Evolutionary conservation across 2,329 filamentous ascomycete species (phyloP).

Genomic region (Waltergamsia citrina): DNA sequence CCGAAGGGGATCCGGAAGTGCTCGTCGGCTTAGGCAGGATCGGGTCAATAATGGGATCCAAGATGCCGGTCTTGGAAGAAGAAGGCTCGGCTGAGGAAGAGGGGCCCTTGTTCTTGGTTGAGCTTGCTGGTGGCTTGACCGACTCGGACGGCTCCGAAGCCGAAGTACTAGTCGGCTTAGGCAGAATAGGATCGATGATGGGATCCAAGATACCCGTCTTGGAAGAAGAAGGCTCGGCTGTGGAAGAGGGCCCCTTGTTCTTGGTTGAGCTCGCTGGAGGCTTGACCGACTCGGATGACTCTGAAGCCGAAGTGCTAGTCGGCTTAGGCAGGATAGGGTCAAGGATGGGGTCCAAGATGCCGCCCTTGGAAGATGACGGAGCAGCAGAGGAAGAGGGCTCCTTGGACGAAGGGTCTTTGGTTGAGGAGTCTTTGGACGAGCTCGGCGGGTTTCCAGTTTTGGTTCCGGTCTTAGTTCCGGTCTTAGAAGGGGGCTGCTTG

Average conservation of each 20-base stretch:
- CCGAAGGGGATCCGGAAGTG: constrained; percentile 4
- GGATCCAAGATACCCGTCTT: constrained; percentile 3
- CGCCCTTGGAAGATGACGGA: constrained; percentile 4
- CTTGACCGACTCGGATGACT: too few species aligned
- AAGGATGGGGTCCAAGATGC: constrained; percentile 4
- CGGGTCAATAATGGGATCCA: too few species aligned
- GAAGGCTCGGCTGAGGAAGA: neutral
- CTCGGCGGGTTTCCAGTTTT: neutral
- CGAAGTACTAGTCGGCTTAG: constrained; percentile 4
- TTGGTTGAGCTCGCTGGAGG: too few species aligned
- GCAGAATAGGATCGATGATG: too few species aligned
- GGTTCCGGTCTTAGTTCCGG: neutral
- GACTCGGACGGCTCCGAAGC: too few species aligned
- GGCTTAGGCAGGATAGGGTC: constrained; percentile 4
- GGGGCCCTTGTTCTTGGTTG: neutral
- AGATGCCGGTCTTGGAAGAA: constrained; percentile 1
- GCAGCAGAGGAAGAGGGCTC: constrained; percentile 1
- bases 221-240: neutral
- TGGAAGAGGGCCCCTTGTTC: too few species aligned
- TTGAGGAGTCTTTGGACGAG: neutral
- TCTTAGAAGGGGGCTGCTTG: neutral
- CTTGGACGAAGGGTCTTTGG: constrained; percentile 3
- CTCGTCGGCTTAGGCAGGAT: constrained; percentile 4
- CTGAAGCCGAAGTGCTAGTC: neutral
- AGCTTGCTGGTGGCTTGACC: too few species aligned